Evolutionary conservation across 148 eudicot genomes (phyloP).

Genomic region (Hydrangea macrophylla): DNA sequence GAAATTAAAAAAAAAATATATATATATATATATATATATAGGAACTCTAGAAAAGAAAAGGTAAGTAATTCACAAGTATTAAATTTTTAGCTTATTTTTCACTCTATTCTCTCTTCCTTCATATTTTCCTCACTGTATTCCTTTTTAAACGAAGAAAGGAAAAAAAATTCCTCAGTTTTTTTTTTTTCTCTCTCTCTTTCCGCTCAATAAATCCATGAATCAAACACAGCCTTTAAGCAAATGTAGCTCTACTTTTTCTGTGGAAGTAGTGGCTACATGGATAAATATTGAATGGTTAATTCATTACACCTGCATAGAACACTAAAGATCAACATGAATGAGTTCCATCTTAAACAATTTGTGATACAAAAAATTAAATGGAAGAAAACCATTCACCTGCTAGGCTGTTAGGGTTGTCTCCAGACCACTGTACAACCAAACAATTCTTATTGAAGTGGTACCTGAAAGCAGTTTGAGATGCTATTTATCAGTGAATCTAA

Average conservation of each 20-base stretch:
- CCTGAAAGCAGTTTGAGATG: slow-evolving; percentile 34
- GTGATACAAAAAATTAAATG: background rate
- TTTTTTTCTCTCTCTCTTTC: too few relatives aligned
- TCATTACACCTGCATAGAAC: background rate
- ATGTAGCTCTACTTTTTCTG: too few relatives aligned
- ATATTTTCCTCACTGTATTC: too few relatives aligned
- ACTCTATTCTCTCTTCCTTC: too few relatives aligned
- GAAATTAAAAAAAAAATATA: too few relatives aligned
- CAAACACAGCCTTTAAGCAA: too few relatives aligned
- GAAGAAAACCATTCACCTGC: slow-evolving; percentile 49
- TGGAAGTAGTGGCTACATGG: background rate
- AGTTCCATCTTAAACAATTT: background rate
- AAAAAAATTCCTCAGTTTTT: too few relatives aligned
- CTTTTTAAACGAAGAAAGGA: too few relatives aligned
- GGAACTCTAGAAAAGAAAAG: background rate
- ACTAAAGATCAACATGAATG: background rate
- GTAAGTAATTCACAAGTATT: background rate
- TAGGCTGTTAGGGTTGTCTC: slow-evolving; percentile 91
- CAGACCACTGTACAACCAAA: slow-evolving; percentile 90
- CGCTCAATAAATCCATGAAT: too few relatives aligned
- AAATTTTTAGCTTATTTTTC: too few relatives aligned
- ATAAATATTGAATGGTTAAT: background rate
- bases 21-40: background rate
- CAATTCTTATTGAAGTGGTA: slow-evolving; percentile 65
- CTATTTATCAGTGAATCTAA: background rate